A percentile compares a stretch with the other conserved stretches of the same genome.
Conservation (phyloP, 768 basidiomycete species). For the Suillus fuscotomentosus region DNA sequence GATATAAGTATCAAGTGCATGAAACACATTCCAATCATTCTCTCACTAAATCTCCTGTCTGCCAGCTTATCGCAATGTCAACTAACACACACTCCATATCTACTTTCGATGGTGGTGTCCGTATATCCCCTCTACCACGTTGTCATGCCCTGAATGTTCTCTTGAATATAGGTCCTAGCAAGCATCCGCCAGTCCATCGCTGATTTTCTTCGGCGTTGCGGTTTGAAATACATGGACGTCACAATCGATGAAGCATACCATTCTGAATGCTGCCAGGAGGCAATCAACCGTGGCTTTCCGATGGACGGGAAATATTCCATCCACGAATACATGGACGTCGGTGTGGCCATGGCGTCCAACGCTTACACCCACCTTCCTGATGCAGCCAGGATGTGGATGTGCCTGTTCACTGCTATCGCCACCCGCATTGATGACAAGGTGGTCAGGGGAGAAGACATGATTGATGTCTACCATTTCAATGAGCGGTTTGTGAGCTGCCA, state of each 20-base stretch:
- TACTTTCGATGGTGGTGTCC: no score
- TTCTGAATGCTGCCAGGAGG: constrained; percentile 16
- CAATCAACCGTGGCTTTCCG: constrained; percentile 16
- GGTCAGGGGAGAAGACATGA: constrained; percentile 11
- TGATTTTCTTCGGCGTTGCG: background rate
- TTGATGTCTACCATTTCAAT: constrained; percentile 26
- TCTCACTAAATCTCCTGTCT: no score
- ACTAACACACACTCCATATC: no score
- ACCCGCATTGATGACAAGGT: background rate
- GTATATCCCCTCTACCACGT: no score
- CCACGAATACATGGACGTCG: constrained; percentile 22
- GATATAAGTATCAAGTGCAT: no score
- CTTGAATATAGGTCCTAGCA: background rate
- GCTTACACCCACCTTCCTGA: background rate
- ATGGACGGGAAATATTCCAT: constrained; percentile 17
- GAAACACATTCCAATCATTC: no score
- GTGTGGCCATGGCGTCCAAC: constrained; percentile 12
- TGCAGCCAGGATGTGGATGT: background rate
- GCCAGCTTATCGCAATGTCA: no score
- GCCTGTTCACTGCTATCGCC: background rate
- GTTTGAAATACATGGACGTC: background rate
- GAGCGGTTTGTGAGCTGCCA: constrained; percentile 21
- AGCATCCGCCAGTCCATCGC: background rate
- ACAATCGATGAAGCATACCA: background rate
- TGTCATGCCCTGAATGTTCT: no score